Evolutionary conservation across 139 green algal species (phyloP).

Genomic region (Micractinium sp.): DNA sequence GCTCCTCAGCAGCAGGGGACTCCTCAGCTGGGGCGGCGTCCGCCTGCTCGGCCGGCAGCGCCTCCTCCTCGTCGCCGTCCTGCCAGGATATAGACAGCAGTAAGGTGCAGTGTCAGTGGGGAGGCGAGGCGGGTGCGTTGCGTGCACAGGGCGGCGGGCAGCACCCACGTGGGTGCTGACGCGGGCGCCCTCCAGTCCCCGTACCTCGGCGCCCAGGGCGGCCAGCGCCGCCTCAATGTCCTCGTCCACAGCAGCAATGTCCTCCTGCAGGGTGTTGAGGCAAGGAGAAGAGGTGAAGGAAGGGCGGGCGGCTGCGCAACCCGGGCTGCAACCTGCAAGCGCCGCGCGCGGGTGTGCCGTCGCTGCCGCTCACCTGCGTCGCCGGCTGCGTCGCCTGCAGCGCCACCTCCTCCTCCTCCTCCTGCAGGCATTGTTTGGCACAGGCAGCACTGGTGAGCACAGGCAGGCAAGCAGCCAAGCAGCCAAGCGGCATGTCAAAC

Average conservation of each 20-base stretch:
- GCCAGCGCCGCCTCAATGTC: background rate
- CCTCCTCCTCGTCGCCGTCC: background rate
- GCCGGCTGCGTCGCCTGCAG: conserved; percentile 1
- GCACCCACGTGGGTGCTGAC: background rate
- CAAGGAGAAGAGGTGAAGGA: background rate
- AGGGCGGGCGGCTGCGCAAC: background rate
- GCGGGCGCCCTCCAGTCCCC: too few relatives aligned
- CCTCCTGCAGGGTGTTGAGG: background rate
- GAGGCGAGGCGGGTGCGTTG: background rate
- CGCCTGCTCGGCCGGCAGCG: background rate
- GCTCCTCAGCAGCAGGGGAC: background rate
- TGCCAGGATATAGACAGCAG: too few relatives aligned
- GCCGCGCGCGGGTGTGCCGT: background rate
- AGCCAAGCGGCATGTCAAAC: too few relatives aligned
- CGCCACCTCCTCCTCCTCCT: background rate
- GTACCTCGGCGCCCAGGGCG: background rate
- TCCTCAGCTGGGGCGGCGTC: background rate
- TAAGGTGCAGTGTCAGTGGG: background rate
- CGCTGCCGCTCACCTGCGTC: background rate
- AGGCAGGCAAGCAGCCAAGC: background rate
- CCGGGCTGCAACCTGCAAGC: background rate
- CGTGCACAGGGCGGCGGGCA: background rate
- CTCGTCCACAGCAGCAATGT: background rate
- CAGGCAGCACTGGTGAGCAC: background rate
- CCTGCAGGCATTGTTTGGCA: background rate